A percentile compares a stretch with the other conserved stretches of the same genome.
These are phyloP conservation scores for Plantago lanceolata DNA, from an alignment of 305 asterid genomes.

Conservation along the genomic window DNA sequence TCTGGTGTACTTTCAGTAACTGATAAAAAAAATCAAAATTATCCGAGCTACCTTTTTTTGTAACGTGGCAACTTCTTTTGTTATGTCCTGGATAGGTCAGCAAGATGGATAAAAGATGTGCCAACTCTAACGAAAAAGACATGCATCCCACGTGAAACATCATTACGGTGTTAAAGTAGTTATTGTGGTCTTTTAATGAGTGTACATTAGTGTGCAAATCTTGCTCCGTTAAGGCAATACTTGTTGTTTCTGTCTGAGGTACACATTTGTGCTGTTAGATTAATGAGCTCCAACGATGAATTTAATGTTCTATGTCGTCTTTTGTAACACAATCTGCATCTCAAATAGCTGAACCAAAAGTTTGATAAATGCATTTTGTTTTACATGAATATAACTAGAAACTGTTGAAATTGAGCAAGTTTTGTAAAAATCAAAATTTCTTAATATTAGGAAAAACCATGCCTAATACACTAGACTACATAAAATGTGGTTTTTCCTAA, in stretches of 20 bases:
- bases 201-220: background rate
- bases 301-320: background rate
- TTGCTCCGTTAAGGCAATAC: background rate
- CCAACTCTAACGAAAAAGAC: background rate
- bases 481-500: background rate
- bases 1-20: background rate
- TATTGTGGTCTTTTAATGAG: background rate
- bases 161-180: background rate
- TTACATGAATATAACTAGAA: background rate
- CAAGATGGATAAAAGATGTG: background rate
- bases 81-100: background rate
- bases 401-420: background rate
- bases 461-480: background rate
- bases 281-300: background rate
- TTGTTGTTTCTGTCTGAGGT: constrained; percentile 1
- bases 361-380: too few species aligned
- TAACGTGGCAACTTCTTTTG: background rate
- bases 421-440: too few species aligned
- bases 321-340: background rate
- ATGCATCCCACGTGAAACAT: background rate
- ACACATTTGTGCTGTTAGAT: background rate
- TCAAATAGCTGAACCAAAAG: background rate
- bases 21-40: background rate
- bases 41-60: background rate
- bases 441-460: too few species aligned